These are phyloP conservation scores for Chytriomyces sp. DNA, from an alignment of 192 early-diverging fungal genomes.

Conservation along the genomic window DNA sequence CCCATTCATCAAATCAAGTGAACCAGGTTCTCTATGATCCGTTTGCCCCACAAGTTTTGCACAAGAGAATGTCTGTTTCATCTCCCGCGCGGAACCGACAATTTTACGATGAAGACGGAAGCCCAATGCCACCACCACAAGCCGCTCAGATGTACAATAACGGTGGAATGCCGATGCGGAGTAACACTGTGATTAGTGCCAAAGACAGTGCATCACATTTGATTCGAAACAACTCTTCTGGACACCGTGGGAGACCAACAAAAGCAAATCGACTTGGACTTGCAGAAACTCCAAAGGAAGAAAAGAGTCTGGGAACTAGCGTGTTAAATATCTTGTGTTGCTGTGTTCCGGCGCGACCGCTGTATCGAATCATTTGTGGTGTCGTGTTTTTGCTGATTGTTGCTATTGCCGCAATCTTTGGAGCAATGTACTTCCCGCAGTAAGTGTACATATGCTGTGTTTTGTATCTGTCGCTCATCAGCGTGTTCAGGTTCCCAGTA, in stretches of 20 bases:
- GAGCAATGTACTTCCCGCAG: conserved; percentile 29
- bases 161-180: background rate
- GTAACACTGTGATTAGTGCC: background rate
- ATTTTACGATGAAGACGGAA: background rate
- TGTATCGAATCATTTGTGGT: conserved; percentile 34
- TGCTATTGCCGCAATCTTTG: conserved; percentile 22
- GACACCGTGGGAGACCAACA: background rate
- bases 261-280: conserved; percentile 11
- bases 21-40: background rate
- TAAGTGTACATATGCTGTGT: conserved; percentile 10
- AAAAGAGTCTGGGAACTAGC: background rate
- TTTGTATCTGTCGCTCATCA: background rate
- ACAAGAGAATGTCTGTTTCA: background rate
- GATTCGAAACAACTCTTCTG: background rate
- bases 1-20: background rate
- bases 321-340: conserved; percentile 11
- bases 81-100: background rate
- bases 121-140: background rate
- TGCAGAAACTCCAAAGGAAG: background rate
- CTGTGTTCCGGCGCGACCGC: conserved; percentile 23
- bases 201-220: background rate
- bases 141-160: background rate
- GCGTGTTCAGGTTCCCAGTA: conserved; percentile 21
- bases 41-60: background rate
- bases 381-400: conserved; percentile 16